Conservation (phyloP, 2,329 filamentous ascomycete species). For the Aspergillus hortae region DNA sequence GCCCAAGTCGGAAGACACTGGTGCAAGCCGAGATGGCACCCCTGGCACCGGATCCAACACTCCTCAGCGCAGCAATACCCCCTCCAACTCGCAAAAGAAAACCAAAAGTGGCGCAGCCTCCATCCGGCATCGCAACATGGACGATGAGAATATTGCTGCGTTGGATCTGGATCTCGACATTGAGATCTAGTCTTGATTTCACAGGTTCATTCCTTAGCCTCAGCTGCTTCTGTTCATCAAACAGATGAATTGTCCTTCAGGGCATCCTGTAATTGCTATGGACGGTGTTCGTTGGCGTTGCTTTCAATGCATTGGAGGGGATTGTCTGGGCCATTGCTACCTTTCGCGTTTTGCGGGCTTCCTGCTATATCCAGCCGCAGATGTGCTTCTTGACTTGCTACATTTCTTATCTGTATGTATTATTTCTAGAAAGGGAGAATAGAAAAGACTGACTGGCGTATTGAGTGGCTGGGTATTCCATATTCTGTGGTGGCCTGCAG, state of each 20-base stretch:
- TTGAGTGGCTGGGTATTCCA: background rate
- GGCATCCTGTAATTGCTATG: constrained; percentile 13
- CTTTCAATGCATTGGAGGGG: background rate
- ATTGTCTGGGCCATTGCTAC: background rate
- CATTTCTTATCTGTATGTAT: too few species aligned
- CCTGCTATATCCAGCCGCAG: background rate
- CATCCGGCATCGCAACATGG: constrained; percentile 72
- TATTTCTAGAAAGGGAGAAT: too few species aligned
- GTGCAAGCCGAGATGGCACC: constrained; percentile 45
- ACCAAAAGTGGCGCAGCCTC: constrained; percentile 56
- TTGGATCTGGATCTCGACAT: constrained; percentile 91
- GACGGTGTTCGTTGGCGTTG: constrained; percentile 12
- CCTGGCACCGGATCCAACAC: constrained; percentile 50
- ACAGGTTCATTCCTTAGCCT: background rate
- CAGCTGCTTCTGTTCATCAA: background rate
- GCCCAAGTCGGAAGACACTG: constrained; percentile 27
- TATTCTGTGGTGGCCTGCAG: too few species aligned
- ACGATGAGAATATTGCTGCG: constrained; percentile 87
- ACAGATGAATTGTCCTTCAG: background rate
- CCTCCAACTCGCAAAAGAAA: constrained; percentile 28
- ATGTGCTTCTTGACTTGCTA: background rate
- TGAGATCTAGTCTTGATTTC: constrained; percentile 59
- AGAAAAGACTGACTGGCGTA: too few species aligned
- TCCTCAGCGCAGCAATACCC: constrained; percentile 45
- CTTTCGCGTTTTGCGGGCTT: background rate